These are phyloP conservation scores for Globisporangium spinosum DNA, from an alignment of 352 stramenopile species.

Conservation along the genomic window DNA sequence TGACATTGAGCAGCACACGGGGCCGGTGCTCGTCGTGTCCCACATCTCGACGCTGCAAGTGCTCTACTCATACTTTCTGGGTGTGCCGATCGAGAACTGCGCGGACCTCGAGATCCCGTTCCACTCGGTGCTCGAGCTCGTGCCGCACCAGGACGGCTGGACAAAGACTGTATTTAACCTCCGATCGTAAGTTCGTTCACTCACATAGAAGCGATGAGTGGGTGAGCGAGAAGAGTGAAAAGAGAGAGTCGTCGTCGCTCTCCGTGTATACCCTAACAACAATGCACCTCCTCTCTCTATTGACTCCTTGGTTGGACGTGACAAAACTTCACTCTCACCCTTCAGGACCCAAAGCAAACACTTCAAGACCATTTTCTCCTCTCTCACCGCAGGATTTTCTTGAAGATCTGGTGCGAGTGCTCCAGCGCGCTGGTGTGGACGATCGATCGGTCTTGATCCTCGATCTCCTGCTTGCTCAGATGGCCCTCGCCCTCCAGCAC, in stretches of 20 bases:
- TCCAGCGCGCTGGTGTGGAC: constrained; percentile 35
- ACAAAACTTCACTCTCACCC: not conserved
- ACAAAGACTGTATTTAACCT: constrained; percentile 86
- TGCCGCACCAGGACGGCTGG: constrained; percentile 76
- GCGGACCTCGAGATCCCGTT: constrained; percentile 80
- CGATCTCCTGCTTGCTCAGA: constrained; percentile 42
- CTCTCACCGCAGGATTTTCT: constrained; percentile 19
- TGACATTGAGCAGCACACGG: constrained; percentile 89
- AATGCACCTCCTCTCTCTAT: constrained; percentile 6
- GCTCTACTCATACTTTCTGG: constrained; percentile 86
- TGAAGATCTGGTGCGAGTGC: constrained; percentile 57
- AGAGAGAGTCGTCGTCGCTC: not conserved
- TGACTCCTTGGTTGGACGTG: not conserved
- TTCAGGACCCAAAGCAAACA: not conserved
- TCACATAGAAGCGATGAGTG: not conserved
- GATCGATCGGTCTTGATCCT: constrained; percentile 49
- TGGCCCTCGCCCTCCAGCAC: constrained; percentile 67
- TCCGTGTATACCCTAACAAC: constrained; percentile 1
- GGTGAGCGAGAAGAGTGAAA: not conserved
- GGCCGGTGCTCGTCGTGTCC: constrained; percentile 79
- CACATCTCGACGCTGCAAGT: constrained; percentile 86
- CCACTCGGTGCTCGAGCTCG: constrained; percentile 80
- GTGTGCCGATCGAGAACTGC: constrained; percentile 73
- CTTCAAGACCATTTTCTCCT: not conserved
- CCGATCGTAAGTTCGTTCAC: constrained; percentile 24